These are phyloP conservation scores for Crithidia thermophila DNA, from an alignment of 208 protist genomes.

Conservation along the genomic window DNA sequence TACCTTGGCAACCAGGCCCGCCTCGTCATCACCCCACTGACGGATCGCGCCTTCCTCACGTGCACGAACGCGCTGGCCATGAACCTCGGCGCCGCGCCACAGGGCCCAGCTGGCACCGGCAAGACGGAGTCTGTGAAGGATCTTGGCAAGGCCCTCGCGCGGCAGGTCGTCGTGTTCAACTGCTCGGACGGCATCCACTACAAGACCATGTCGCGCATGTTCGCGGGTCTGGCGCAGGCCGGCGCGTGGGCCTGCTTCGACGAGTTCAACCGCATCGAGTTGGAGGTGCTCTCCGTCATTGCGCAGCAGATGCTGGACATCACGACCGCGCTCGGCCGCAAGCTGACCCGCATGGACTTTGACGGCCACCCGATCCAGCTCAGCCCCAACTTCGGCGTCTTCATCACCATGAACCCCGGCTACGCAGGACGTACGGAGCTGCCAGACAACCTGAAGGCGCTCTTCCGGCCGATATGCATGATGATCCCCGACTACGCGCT, in stretches of 20 bases:
- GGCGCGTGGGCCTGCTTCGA: conserved; percentile 98
- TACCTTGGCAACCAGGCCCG: conserved; percentile 96
- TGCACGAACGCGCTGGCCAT: conserved; percentile 95
- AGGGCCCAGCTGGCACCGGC: conserved; percentile 96
- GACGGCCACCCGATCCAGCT: conserved; percentile 93
- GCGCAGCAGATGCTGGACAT: conserved; percentile 97
- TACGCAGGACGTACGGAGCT: conserved; percentile 98
- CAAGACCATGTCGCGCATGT: conserved; percentile 96
- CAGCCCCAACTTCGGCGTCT: conserved; percentile 95
- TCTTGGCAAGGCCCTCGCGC: conserved; percentile 90
- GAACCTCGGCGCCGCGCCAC: conserved; percentile 93
- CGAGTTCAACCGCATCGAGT: conserved; percentile 98
- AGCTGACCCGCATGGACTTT: conserved; percentile 90
- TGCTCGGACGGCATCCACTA: conserved; percentile 98
- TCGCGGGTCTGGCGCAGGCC: conserved; percentile 94
- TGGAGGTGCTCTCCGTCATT: conserved; percentile 97
- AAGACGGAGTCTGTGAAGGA: conserved; percentile 98
- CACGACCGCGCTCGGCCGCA: conserved; percentile 88
- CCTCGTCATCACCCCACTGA: conserved; percentile 98
- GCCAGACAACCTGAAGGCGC: conserved; percentile 97
- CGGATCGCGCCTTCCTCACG: conserved; percentile 94
- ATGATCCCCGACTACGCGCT: conserved; percentile 97
- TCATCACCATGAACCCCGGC: conserved; percentile 98
- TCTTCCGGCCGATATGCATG: conserved; percentile 98
- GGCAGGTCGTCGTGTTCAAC: conserved; percentile 96